Conservation (phyloP, 768 basidiomycete species). For the Gymnopilus dilepis region DNA sequence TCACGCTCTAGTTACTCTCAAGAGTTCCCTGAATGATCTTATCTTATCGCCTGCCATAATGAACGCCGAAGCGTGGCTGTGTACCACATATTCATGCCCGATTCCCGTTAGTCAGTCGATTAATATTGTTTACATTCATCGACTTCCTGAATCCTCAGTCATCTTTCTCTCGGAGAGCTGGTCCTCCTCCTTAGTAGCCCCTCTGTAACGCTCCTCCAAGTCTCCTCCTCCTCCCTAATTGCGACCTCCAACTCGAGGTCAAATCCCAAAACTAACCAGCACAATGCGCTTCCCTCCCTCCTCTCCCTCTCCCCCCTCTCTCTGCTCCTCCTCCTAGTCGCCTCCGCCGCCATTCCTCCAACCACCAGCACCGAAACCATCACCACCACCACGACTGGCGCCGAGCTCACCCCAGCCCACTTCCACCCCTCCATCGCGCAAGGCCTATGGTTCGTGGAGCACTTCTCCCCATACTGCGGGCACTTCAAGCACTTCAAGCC, state of each 20-base stretch:
- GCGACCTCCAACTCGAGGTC: too few species aligned
- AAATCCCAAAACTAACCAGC: too few species aligned
- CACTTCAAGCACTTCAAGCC: constrained; percentile 84
- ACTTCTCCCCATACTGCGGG: constrained; percentile 84
- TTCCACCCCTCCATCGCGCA: constrained; percentile 56
- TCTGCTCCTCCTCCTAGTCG: constrained; percentile 34
- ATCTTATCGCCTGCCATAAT: neutral
- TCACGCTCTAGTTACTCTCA: too few species aligned
- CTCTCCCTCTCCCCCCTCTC: constrained; percentile 32
- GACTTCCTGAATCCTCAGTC: too few species aligned
- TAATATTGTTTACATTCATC: neutral
- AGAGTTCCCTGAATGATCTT: neutral
- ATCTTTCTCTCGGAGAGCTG: constrained; percentile 4
- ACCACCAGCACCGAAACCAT: too few species aligned
- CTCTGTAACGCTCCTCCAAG: neutral
- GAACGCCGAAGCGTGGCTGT: neutral
- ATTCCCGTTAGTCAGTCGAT: neutral
- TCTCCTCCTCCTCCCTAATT: too few species aligned
- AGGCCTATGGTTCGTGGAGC: constrained; percentile 85
- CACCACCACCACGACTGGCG: constrained; percentile 33
- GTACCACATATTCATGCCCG: neutral
- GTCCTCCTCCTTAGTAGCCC: neutral
- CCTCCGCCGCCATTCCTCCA: constrained; percentile 35
- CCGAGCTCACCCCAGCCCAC: constrained; percentile 60
- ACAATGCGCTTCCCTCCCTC: constrained; percentile 30